These are phyloP conservation scores for Barnettozyma sp. DNA, from an alignment of 805 yeast species.

Conservation along the genomic window DNA sequence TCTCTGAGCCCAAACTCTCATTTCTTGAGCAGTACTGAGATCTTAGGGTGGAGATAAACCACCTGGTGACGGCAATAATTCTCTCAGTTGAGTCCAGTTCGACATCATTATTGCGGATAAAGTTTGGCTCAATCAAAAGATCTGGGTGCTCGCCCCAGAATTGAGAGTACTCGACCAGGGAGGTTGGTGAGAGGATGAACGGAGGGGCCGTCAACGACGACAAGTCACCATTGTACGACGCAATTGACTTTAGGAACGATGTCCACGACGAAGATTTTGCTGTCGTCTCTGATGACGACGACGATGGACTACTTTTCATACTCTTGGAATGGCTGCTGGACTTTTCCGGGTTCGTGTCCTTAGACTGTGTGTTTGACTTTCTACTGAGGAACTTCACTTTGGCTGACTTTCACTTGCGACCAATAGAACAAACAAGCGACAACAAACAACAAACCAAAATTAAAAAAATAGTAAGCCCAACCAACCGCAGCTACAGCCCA, in stretches of 20 bases:
- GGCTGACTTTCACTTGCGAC: too few relatives aligned
- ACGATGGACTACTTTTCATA: too few relatives aligned
- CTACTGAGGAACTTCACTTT: slow-evolving; percentile 19
- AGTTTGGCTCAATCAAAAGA: slow-evolving; percentile 65
- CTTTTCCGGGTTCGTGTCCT: slow-evolving; percentile 7
- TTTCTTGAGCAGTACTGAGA: slow-evolving; percentile 92
- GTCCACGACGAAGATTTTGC: slow-evolving; percentile 66
- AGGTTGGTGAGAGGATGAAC: slow-evolving; percentile 84
- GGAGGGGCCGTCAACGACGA: slow-evolving; percentile 97
- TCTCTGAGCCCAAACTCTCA: slow-evolving; percentile 90
- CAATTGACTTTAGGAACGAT: slow-evolving; percentile 81
- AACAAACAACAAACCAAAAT: too few relatives aligned
- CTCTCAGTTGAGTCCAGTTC: slow-evolving; percentile 55
- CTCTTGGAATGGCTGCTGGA: too few relatives aligned
- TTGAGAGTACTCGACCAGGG: slow-evolving; percentile 85
- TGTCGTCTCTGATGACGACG: too few relatives aligned
- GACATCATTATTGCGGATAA: slow-evolving; percentile 33
- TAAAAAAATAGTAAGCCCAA: too few relatives aligned
- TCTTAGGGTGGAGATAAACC: slow-evolving; percentile 88
- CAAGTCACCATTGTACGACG: slow-evolving; percentile 88
- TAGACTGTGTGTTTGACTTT: slow-evolving; percentile 5
- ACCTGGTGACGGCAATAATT: slow-evolving; percentile 73
- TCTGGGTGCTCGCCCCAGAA: slow-evolving; percentile 96
- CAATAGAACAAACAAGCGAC: too few relatives aligned
- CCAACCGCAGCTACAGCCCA: too few relatives aligned